Base-by-base conservation (phyloP, 179 eudicot genomes). In the Silene coronaria region DNA sequence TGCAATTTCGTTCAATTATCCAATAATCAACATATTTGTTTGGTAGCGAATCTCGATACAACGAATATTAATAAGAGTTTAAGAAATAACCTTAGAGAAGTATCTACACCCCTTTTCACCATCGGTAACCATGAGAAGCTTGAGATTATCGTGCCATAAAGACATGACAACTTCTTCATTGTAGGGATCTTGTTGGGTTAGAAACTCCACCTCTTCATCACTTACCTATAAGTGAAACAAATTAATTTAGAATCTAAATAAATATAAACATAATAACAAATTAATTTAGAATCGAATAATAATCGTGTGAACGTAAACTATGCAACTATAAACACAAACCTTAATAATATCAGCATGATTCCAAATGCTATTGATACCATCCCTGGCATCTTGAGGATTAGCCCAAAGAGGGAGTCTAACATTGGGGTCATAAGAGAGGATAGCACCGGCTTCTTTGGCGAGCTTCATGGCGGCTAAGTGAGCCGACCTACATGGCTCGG, bases 381-480 rank as follows among this genome's bases (percentile, higher is more conserved):
- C 79, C 75, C 83, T 85, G 14, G 88, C 87, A 16, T 88, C 78
- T 32, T 80, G 63, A 1, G 91, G 86, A 3, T 4, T 2, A 55
- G 91, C 85, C 91, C 91, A 88, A 3, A 88, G 87, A 0, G 84
- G 87, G 17, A 86, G 78, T 36, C 91, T 80, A 1, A 88, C 81
- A 64, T 88, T 88, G 45, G 91, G 91, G 59, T 88, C 91, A 61
- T 88, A 88, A 0, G 91, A 88, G 30, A 88, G 86, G 13, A 84
- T 27, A 27, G 80, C 81, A 0, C 91, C 88, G 7, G 89, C 89
- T 11, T 76, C 78, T 68, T 84, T 84, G 42, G 91, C 91, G 4
- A 71, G 82, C 59, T 88, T 83, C 86, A 88, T 84, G 51, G 91
- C 91, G 0, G 79, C 84, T 46, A 84, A 46, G 24, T 88, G 91